Base-by-base conservation (phyloP, 257 asterid genomes). In the Penstemon davidsonii region DNA sequence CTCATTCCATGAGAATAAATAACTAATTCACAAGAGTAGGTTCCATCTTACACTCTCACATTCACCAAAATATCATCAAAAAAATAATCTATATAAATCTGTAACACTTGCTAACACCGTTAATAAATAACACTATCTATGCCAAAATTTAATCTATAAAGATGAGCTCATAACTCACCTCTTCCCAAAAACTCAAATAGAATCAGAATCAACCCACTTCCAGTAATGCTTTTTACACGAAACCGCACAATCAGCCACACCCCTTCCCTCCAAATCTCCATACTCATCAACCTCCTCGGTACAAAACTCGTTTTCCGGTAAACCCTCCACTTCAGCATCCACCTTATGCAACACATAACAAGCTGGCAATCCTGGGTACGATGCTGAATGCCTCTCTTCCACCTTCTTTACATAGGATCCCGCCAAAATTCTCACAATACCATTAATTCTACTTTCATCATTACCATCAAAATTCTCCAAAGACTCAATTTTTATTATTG, bases 291-390 rank as follows among this genome's bases (percentile, higher is more conserved):
- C 46, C 75, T 94, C 97, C 77, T 88, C 99, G 4, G 99, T 88
- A 51, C 83, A 86, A 69, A 94, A 94, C 55, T 90, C 96, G 7
- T 77, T 82, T 5, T 82, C 93, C 7, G 99, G 99, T 73, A 94
- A 72, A 5, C 96, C 96, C 53, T 74, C 95, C 68, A 94, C 91
- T 60, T 79, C 76, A 0, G 95, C 97, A 55, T 85, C 90, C 59
- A 94, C 92, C 8, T 88, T 87, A 58, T 94, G 97, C 76, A 94
- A 67, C 4, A 94, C 85, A 69, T 91, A 94, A 46, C 88, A 77
- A 74, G 97, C 99, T 4, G 97, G 97, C 76, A 94, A 76, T 36
- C 99, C 99, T 4, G 99, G 99, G 62, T 94, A 94, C 12, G 99
- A 94, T 0, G 73, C 83, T 0, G 97, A 94, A 51, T 60, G 80